These are phyloP conservation scores for Pleurozium schreberi DNA, from an alignment of 225 moss, liverwort and hornwort species.

Conservation along the genomic window DNA sequence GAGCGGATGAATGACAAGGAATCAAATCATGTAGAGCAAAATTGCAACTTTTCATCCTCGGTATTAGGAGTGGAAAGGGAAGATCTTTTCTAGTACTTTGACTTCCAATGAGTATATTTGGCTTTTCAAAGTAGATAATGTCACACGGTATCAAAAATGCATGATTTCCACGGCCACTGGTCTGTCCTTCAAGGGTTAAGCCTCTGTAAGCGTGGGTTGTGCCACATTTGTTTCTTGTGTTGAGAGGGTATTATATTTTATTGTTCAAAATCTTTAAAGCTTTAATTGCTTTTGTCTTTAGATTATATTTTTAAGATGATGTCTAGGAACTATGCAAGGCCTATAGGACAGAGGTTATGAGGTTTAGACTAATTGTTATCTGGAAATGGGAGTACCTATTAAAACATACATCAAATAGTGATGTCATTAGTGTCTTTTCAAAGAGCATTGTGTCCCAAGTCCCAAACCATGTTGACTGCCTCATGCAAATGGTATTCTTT, in stretches of 20 bases:
- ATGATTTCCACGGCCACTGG: too few species aligned
- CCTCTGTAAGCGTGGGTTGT: neutral
- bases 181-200: too few species aligned
- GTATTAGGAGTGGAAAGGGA: too few species aligned
- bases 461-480: rapidly evolving
- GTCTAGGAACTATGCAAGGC: rapidly evolving
- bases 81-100: too few species aligned
- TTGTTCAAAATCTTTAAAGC: neutral
- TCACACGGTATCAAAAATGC: too few species aligned
- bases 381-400: neutral
- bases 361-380: rapidly evolving
- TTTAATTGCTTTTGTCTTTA: neutral
- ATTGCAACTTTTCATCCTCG: too few species aligned
- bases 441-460: rapidly evolving
- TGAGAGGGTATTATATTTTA: neutral
- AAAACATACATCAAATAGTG: neutral
- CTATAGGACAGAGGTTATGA: rapidly evolving
- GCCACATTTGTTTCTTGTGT: neutral
- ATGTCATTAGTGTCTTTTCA: rapidly evolving
- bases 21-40: too few species aligned
- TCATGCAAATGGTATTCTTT: neutral
- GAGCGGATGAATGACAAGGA: too few species aligned
- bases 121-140: too few species aligned
- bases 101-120: too few species aligned
- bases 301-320: rapidly evolving